Conservation (phyloP, 2,329 filamentous ascomycete genomes). For the Fusarium sp. region DNA sequence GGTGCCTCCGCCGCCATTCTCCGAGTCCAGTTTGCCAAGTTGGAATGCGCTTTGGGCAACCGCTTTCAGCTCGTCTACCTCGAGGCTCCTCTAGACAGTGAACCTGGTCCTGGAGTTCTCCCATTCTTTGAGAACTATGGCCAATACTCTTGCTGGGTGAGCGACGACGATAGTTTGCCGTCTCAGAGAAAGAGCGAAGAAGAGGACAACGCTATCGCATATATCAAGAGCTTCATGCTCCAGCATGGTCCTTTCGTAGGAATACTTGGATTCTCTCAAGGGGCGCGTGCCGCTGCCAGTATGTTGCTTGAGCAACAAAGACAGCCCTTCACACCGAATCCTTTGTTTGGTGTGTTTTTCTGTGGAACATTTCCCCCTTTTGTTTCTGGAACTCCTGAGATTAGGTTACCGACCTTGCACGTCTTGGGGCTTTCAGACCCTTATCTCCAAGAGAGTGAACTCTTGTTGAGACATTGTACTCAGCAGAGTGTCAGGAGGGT, state of each 20-base stretch:
- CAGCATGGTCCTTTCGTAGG: conserved; percentile 11
- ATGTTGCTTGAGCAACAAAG: conserved; percentile 8
- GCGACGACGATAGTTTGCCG: neutral
- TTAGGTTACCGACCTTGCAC: neutral
- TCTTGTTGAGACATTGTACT: neutral
- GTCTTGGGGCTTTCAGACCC: neutral
- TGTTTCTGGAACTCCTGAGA: neutral
- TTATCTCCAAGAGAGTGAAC: neutral
- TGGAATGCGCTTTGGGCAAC: neutral
- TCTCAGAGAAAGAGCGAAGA: neutral
- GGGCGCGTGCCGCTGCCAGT: conserved; percentile 8
- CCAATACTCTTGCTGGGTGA: conserved; percentile 18
- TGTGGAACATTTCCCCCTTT: conserved; percentile 10
- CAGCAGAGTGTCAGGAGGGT: conserved; percentile 9
- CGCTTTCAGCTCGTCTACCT: conserved; percentile 3
- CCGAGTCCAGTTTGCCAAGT: conserved; percentile 7
- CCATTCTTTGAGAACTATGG: conserved; percentile 10
- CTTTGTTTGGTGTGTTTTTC: conserved; percentile 11
- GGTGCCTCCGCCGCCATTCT: conserved; percentile 4
- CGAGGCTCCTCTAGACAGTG: neutral
- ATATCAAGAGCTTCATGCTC: conserved; percentile 3
- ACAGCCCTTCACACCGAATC: neutral
- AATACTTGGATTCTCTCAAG: conserved; percentile 4
- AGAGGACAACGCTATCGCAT: neutral
- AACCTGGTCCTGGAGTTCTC: conserved; percentile 3